Conservation (phyloP, 164 flowering plant genomes). For the Paratinospora sagittata region DNA sequence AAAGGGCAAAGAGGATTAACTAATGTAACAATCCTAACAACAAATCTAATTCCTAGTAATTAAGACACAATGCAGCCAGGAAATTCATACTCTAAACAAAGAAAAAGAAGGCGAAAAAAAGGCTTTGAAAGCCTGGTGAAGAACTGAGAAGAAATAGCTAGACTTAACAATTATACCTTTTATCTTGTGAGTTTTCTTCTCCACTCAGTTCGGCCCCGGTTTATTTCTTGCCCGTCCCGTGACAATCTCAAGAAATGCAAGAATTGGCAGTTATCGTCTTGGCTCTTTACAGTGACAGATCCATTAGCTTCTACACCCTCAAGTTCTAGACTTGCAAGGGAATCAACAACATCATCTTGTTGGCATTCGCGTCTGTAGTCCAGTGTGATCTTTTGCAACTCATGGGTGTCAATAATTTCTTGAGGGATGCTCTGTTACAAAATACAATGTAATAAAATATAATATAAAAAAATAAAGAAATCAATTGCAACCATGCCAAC, state of each 20-base stretch:
- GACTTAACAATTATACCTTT: background rate
- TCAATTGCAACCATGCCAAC: background rate
- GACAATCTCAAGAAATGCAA: slow-evolving; percentile 74
- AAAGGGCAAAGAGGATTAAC: background rate
- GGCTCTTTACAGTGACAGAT: slow-evolving; percentile 25
- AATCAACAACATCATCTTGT: slow-evolving; percentile 76
- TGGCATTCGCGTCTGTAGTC: slow-evolving; percentile 92
- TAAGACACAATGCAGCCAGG: background rate
- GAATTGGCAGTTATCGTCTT: slow-evolving; percentile 41
- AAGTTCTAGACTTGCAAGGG: slow-evolving; percentile 61
- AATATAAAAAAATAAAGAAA: too few relatives aligned
- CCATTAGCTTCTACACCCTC: slow-evolving; percentile 47
- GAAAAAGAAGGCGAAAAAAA: background rate
- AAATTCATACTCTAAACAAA: background rate
- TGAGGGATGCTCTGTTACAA: slow-evolving; percentile 79
- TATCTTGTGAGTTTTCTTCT: slow-evolving; percentile 49
- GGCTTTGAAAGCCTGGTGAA: background rate
- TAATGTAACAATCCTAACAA: background rate
- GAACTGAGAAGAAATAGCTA: background rate
- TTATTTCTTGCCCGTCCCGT: slow-evolving; percentile 61
- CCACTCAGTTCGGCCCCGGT: slow-evolving; percentile 92
- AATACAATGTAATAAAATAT: too few relatives aligned
- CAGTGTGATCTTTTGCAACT: slow-evolving; percentile 72
- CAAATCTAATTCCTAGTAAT: background rate
- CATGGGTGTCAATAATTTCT: slow-evolving; percentile 73